Percentiles rank a stretch among this genome's conserved stretches.
phyloP scores from a whole-genome alignment of 2,329 filamentous ascomycete genomes.

The Colletotrichum liaoningense region DNA sequence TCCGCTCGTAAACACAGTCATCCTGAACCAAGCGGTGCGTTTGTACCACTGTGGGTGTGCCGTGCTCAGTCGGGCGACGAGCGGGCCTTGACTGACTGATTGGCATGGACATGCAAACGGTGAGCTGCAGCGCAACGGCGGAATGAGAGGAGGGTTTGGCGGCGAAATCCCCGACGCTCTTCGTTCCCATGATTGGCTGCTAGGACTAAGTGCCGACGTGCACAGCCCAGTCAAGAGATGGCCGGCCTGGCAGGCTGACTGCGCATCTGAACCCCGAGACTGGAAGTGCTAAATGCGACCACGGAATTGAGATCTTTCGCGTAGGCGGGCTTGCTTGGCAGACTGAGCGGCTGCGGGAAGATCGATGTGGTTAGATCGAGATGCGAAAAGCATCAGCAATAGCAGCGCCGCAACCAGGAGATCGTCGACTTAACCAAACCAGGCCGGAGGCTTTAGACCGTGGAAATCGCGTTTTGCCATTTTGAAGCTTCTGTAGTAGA shows the following conservation, averaged over 20 bases:
- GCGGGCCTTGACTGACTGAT: constrained; percentile 9
- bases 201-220: constrained; percentile 10
- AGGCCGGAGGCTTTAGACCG: neutral
- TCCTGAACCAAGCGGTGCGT: neutral
- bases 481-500: neutral
- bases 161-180: constrained; percentile 17
- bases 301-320: neutral
- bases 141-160: constrained; percentile 7
- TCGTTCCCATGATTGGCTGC: constrained; percentile 14
- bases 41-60: neutral
- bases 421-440: neutral
- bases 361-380: neutral
- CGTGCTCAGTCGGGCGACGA: constrained; percentile 6
- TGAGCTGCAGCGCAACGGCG: neutral
- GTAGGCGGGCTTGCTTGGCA: neutral
- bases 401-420: neutral
- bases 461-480: neutral
- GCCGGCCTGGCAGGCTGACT: constrained; percentile 5
- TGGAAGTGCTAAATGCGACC: neutral
- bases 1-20: neutral
- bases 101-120: constrained; percentile 15
- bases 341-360: neutral
- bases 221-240: constrained; percentile 17
- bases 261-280: neutral
- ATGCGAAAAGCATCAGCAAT: neutral